Conservation (phyloP, 192 early-diverging fungal genomes). For the Linnemannia hyalina region DNA sequence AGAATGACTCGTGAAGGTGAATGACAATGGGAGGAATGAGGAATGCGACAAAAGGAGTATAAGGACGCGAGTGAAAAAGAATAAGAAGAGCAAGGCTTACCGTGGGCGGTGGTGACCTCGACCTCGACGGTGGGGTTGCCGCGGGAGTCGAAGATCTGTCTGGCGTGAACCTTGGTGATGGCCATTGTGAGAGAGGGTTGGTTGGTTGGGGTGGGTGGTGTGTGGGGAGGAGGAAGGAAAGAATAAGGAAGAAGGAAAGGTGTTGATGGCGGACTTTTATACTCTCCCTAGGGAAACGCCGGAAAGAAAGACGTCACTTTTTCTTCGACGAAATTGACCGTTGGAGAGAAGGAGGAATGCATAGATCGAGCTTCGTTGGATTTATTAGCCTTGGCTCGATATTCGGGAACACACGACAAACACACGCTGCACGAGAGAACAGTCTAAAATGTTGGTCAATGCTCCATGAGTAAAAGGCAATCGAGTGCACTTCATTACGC, state of each 20-base stretch:
- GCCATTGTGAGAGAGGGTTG: slow-evolving; percentile 62
- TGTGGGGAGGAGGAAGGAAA: slow-evolving; percentile 2
- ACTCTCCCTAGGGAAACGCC: background rate
- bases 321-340: background rate
- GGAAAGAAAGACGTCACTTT: slow-evolving; percentile 12
- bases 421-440: too few relatives aligned
- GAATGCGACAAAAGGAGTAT: background rate
- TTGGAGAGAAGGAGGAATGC: background rate
- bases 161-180: slow-evolving; percentile 83
- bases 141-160: slow-evolving; percentile 99
- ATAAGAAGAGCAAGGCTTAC: slow-evolving; percentile 51
- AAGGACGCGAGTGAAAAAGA: background rate
- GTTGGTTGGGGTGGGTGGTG: background rate
- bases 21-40: background rate
- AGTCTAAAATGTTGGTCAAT: too few relatives aligned
- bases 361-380: too few relatives aligned
- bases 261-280: background rate
- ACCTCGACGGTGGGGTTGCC: slow-evolving; percentile 99
- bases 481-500: too few relatives aligned
- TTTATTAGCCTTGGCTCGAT: too few relatives aligned
- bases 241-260: slow-evolving; percentile 10
- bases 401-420: too few relatives aligned
- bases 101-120: slow-evolving; percentile 94
- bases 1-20: background rate
- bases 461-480: too few relatives aligned